Conservation (phyloP, 1,284 basidiomycete species). For the Ustilago lituana region DNA sequence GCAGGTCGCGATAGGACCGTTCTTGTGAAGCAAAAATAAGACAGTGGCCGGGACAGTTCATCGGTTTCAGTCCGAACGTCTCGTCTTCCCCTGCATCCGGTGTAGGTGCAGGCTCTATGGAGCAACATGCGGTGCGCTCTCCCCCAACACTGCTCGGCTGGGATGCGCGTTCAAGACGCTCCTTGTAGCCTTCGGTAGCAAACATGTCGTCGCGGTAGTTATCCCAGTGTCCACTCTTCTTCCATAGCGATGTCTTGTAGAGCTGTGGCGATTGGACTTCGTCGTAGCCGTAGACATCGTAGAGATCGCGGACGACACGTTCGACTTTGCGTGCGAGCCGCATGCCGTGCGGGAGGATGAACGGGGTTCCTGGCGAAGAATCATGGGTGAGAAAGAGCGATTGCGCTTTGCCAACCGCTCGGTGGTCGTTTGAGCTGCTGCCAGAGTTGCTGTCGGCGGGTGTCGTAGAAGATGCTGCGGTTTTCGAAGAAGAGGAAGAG, state of each 20-base stretch:
- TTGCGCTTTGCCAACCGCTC: constrained; percentile 55
- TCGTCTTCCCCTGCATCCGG: constrained; percentile 18
- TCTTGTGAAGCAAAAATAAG: constrained; percentile 59
- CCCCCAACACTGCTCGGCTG: constrained; percentile 5
- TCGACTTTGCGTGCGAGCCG: constrained; percentile 59
- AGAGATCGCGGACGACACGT: constrained; percentile 64
- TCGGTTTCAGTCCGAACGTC: constrained; percentile 63
- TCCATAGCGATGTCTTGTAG: constrained; percentile 62
- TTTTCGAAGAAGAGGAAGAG: constrained; percentile 7
- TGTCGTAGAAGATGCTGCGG: neutral
- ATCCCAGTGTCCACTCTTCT: constrained; percentile 65
- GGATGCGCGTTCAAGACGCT: constrained; percentile 10
- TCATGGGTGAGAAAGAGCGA: constrained; percentile 64
- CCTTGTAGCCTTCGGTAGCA: constrained; percentile 60
- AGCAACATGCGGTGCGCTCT: constrained; percentile 30
- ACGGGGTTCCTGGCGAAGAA: constrained; percentile 64
- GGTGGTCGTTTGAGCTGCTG: constrained; percentile 48
- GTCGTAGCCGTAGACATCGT: constrained; percentile 63
- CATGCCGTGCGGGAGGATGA: constrained; percentile 65
- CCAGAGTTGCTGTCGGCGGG: neutral
- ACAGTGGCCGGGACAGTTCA: constrained; percentile 66
- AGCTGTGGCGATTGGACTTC: constrained; percentile 66
- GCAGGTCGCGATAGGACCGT: constrained; percentile 61
- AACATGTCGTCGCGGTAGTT: constrained; percentile 68
- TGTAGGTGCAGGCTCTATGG: constrained; percentile 16